Conservation (phyloP, 768 basidiomycete genomes). For the Royoungia palumana region DNA sequence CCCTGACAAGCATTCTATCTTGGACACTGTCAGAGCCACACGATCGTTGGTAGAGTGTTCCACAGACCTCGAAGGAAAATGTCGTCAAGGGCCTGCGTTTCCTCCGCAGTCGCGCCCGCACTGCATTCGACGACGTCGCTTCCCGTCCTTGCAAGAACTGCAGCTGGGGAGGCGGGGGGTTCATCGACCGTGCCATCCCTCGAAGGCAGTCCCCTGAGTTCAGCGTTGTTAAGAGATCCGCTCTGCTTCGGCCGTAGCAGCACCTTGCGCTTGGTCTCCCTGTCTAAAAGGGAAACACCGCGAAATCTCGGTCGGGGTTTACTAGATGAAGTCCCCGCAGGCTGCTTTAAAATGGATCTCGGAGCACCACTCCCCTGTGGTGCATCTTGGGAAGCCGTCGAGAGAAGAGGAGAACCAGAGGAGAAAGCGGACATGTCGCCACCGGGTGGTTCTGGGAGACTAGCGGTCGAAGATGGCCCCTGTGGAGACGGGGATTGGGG, state of each 20-base stretch:
- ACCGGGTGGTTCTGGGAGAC: constrained; percentile 13
- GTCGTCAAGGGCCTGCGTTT: constrained; percentile 40
- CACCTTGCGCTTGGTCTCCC: constrained; percentile 9
- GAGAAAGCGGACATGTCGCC: constrained; percentile 17
- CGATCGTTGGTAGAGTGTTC: not conserved
- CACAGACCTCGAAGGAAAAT: constrained; percentile 71
- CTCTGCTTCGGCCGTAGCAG: constrained; percentile 19
- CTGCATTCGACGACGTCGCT: constrained; percentile 58
- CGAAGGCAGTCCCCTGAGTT: not conserved
- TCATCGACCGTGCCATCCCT: constrained; percentile 18
- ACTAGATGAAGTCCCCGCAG: constrained; percentile 3
- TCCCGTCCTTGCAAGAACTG: constrained; percentile 64
- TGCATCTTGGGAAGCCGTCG: constrained; percentile 3
- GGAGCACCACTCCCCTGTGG: constrained; percentile 12
- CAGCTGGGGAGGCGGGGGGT: constrained; percentile 50
- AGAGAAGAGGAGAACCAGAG: constrained; percentile 24
- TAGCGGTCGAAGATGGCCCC: constrained; percentile 12
- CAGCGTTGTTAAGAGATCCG: constrained; percentile 21
- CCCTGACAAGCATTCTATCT: constrained; percentile 90
- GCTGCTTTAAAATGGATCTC: constrained; percentile 25
- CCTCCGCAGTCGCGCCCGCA: constrained; percentile 50
- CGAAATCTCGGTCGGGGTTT: constrained; percentile 7
- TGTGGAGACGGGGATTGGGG: not conserved
- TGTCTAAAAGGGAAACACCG: constrained; percentile 14
- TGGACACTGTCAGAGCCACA: constrained; percentile 17